Conservation (phyloP, 2,329 filamentous ascomycete genomes). For the Atkinsonella hypoxylon region DNA sequence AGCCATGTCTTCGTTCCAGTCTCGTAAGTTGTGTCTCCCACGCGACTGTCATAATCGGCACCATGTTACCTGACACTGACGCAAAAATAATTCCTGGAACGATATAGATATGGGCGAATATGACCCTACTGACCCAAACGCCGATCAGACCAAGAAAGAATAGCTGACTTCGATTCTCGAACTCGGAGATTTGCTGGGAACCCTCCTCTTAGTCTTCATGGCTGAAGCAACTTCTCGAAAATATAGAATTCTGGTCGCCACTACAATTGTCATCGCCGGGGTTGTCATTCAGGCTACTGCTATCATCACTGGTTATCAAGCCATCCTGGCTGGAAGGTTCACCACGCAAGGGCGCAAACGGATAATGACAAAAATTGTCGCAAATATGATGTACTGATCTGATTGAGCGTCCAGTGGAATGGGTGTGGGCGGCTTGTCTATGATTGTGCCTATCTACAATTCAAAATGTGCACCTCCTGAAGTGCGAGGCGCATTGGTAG, state of each 20-base stretch:
- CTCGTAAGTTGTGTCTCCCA: slow-evolving; percentile 22
- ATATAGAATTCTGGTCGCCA: slow-evolving; percentile 55
- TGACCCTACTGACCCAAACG: slow-evolving; percentile 28
- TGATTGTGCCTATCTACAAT: slow-evolving; percentile 49
- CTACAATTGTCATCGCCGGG: slow-evolving; percentile 55
- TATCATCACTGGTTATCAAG: slow-evolving; percentile 32
- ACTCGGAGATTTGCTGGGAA: slow-evolving; percentile 66
- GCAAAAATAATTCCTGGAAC: background rate
- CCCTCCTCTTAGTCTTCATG: slow-evolving; percentile 57
- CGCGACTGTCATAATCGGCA: background rate
- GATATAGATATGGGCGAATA: slow-evolving; percentile 43
- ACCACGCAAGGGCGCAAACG: slow-evolving; percentile 35
- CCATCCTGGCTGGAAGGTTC: slow-evolving; percentile 60
- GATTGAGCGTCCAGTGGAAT: slow-evolving; percentile 33
- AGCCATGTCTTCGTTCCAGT: slow-evolving; percentile 38
- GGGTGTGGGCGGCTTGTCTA: slow-evolving; percentile 56
- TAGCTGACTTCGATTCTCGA: slow-evolving; percentile 59
- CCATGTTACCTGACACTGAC: background rate
- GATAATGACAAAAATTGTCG: slow-evolving; percentile 10
- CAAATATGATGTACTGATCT: background rate
- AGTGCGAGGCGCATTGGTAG: slow-evolving; percentile 31
- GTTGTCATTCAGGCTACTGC: slow-evolving; percentile 57
- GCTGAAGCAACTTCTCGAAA: slow-evolving; percentile 59
- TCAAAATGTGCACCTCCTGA: slow-evolving; percentile 34
- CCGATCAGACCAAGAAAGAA: slow-evolving; percentile 42